phyloP scores from a whole-genome alignment of 2,329 filamentous ascomycete species.

The Colletotrichum ledebouriae region DNA sequence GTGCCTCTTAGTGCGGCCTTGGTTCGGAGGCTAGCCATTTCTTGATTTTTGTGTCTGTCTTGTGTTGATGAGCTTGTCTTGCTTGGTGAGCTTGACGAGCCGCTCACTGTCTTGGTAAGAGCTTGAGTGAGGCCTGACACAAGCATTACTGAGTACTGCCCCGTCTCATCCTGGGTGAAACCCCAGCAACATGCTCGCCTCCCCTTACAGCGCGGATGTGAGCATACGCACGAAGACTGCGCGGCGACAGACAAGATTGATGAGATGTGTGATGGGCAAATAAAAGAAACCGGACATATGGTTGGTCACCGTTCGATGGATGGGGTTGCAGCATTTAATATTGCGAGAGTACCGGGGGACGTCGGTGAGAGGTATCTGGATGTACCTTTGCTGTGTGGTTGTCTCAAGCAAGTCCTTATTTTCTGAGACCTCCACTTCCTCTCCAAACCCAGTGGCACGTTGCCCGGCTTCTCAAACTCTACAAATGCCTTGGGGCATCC shows the following conservation, averaged over 20 bases:
- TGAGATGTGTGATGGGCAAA: constrained; percentile 10
- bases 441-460: constrained; percentile 19
- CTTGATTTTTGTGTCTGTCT: constrained; percentile 3
- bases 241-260: not conserved
- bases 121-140: too few relatives aligned
- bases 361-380: constrained; percentile 22
- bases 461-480: constrained; percentile 9
- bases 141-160: too few relatives aligned
- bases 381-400: not conserved
- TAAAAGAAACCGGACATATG: not conserved
- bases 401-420: too few relatives aligned
- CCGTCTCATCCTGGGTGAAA: not conserved
- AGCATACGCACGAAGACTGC: constrained; percentile 4
- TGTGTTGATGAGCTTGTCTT: not conserved
- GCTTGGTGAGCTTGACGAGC: constrained; percentile 9
- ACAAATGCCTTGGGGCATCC: constrained; percentile 13
- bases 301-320: constrained; percentile 17
- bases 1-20: constrained; percentile 4
- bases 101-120: not conserved
- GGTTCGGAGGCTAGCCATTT: constrained; percentile 9
- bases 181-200: not conserved
- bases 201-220: too few relatives aligned
- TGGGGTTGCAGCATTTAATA: constrained; percentile 8
- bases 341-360: constrained; percentile 8
- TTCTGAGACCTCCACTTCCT: not conserved